phyloP scores from a whole-genome alignment of 73 alveolate species.

The Symbiodinium natans region DNA sequence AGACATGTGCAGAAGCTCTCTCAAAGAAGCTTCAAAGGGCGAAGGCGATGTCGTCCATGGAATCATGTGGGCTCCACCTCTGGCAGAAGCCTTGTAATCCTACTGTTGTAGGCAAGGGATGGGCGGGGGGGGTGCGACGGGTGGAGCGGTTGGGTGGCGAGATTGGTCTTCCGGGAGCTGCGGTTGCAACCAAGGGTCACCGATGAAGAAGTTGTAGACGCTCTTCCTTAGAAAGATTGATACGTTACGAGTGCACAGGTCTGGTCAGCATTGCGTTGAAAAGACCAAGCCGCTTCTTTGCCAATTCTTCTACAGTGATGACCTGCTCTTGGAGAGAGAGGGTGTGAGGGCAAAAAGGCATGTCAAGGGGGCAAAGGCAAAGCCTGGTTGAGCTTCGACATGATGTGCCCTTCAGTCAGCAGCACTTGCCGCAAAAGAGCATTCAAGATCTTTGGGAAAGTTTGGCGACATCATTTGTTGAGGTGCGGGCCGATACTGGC shows the following conservation, averaged over 20 bases:
- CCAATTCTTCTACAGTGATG: slow-evolving; percentile 36
- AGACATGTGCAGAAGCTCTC: too few species aligned
- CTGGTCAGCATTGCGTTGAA: neutral
- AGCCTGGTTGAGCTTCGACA: slow-evolving; percentile 83
- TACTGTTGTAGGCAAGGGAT: too few species aligned
- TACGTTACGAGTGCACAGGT: neutral
- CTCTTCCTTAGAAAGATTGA: neutral
- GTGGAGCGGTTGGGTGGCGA: too few species aligned
- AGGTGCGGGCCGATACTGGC: slow-evolving; percentile 62
- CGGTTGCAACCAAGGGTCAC: slow-evolving; percentile 24
- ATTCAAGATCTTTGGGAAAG: neutral
- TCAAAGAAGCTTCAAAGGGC: too few species aligned
- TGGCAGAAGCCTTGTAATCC: too few species aligned
- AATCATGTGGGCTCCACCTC: too few species aligned
- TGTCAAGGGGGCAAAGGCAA: neutral
- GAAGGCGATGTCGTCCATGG: too few species aligned
- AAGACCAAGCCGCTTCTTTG: neutral
- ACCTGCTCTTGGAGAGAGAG: slow-evolving; percentile 28
- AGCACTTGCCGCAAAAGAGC: too few species aligned
- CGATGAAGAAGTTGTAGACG: slow-evolving; percentile 70
- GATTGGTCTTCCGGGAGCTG: neutral
- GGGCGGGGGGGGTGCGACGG: too few species aligned
- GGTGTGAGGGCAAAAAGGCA: too few species aligned
- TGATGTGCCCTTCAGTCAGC: slow-evolving; percentile 46
- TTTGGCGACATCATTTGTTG: neutral